Conservation (phyloP, 306 rosid species). For the Echinosophora koreensis region DNA sequence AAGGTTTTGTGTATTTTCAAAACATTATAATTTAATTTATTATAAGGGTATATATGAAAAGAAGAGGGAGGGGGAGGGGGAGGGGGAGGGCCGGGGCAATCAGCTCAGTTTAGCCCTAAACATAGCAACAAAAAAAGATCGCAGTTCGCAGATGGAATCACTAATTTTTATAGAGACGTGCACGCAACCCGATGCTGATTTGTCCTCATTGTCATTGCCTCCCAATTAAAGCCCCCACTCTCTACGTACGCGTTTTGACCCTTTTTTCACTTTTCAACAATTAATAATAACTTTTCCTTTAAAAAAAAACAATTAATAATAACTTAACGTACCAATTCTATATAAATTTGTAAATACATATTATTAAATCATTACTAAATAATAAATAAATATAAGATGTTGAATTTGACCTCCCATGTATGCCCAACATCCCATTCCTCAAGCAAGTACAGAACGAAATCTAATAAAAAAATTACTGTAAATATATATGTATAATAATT, state of each 20-base stretch:
- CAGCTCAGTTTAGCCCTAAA: too few species aligned
- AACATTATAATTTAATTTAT: too few species aligned
- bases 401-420: conserved; percentile 71
- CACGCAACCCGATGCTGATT: conserved; percentile 67
- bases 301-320: conserved; percentile 1
- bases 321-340: not conserved
- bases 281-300: not conserved
- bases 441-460: conserved; percentile 8
- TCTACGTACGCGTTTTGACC: conserved; percentile 73
- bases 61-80: too few species aligned
- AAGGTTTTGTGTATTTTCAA: too few species aligned
- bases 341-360: not conserved
- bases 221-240: conserved; percentile 35
- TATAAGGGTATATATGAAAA: too few species aligned
- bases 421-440: conserved; percentile 43
- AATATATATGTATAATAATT: conserved; percentile 8
- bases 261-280: not conserved
- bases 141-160: not conserved
- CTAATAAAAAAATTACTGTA: not conserved
- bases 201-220: conserved; percentile 50
- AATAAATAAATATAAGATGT: conserved; percentile 20
- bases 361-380: not conserved
- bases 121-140: not conserved
- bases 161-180: conserved; percentile 55
- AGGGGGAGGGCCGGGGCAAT: too few species aligned